phyloP scores from a whole-genome alignment of 106 monocot species.

The Alisma plantagoaquatica region DNA sequence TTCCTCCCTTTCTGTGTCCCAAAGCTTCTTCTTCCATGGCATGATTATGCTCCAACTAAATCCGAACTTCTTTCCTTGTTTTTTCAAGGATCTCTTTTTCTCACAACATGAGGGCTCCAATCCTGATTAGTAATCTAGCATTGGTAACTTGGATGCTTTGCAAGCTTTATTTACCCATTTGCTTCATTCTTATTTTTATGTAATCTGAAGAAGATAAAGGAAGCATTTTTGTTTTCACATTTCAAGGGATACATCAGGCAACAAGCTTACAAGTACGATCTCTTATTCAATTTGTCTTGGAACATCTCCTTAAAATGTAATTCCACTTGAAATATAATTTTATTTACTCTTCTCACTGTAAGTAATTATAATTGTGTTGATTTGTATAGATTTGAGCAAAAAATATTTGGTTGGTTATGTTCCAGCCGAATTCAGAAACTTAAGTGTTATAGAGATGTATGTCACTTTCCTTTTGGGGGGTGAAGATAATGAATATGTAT shows the following conservation, averaged over 20 bases:
- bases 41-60: too few species aligned
- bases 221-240: too few species aligned
- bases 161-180: constrained; percentile 23
- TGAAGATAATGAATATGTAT: too few species aligned
- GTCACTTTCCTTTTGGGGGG: too few species aligned
- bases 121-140: constrained; percentile 73
- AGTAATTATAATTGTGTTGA: too few species aligned
- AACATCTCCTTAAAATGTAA: constrained; percentile 94
- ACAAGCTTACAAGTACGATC: constrained; percentile 64
- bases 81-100: constrained; percentile 92
- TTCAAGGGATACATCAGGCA: constrained; percentile 75
- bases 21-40: too few species aligned
- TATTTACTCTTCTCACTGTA: too few species aligned
- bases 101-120: constrained; percentile 56
- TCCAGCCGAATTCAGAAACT: constrained; percentile 86
- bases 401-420: constrained; percentile 57
- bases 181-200: too few species aligned
- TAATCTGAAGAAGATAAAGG: too few species aligned
- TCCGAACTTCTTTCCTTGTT: too few species aligned
- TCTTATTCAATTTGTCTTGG: constrained; percentile 70
- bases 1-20: too few species aligned
- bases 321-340: too few species aligned
- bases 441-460: constrained; percentile 91
- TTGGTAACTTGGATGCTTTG: constrained; percentile 86
- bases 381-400: constrained; percentile 70